Evolutionary conservation across 768 basidiomycete genomes (phyloP).

Genomic region (Xerocomellus dryophilus): DNA sequence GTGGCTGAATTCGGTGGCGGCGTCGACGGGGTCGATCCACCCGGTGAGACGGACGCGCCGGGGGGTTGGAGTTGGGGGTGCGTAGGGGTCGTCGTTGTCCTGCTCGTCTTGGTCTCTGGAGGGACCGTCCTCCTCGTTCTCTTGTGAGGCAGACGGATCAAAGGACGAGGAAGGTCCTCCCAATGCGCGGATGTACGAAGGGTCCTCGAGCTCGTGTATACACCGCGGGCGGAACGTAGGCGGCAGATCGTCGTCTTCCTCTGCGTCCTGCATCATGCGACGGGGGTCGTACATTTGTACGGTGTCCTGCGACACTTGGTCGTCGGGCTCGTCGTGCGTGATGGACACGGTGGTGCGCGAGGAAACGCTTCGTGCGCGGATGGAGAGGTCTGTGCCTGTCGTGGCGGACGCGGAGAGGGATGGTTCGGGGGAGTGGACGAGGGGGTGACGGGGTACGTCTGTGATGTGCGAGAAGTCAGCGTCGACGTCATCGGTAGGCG

Average conservation of each 20-base stretch:
- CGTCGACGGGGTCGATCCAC: constrained; percentile 53
- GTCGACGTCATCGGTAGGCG: not conserved
- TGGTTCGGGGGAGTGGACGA: constrained; percentile 30
- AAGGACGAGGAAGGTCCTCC: constrained; percentile 9
- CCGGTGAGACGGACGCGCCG: constrained; percentile 47
- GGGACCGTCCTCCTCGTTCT: not conserved
- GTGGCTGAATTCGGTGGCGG: constrained; percentile 47
- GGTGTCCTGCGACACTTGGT: constrained; percentile 17
- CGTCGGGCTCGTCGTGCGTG: constrained; percentile 5
- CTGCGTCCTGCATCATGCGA: constrained; percentile 32
- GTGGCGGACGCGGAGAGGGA: constrained; percentile 36
- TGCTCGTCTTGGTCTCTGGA: not conserved
- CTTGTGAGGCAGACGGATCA: not conserved
- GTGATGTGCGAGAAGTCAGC: constrained; percentile 23
- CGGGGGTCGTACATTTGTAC: constrained; percentile 14
- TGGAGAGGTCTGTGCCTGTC: constrained; percentile 31
- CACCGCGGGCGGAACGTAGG: constrained; percentile 38
- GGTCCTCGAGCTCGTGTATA: constrained; percentile 53
- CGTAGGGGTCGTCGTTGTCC: constrained; percentile 13
- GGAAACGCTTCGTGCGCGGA: constrained; percentile 28
- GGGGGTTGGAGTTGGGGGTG: constrained; percentile 21
- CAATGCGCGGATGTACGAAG: constrained; percentile 25
- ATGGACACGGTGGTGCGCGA: constrained; percentile 24
- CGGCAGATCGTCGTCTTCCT: constrained; percentile 27
- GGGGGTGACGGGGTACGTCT: constrained; percentile 32